These are phyloP conservation scores for Leishmania amazonensis DNA, from an alignment of 208 protist genomes.

Conservation along the genomic window DNA sequence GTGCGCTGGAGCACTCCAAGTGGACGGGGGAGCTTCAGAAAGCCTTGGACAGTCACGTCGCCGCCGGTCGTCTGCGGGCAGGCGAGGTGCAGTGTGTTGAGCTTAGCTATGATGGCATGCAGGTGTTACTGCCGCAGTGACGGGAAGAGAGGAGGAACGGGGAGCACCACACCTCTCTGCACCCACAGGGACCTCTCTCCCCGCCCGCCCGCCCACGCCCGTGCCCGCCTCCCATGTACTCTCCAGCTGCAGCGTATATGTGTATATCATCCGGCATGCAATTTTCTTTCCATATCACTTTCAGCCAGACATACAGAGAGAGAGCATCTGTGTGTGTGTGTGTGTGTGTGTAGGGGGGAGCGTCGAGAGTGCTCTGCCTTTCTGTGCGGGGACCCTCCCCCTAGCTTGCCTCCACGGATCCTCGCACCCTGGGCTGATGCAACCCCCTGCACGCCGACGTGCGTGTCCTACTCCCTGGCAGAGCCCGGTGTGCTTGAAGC, in stretches of 20 bases:
- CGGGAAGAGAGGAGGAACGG: not conserved
- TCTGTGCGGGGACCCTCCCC: not conserved
- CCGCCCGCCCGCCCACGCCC: not conserved
- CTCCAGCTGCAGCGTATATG: not conserved
- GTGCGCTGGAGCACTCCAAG: slow-evolving; percentile 56
- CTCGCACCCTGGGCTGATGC: not conserved
- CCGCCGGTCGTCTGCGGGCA: slow-evolving; percentile 24
- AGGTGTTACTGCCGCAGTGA: slow-evolving; percentile 51
- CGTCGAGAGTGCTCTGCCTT: not conserved
- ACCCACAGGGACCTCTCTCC: not conserved
- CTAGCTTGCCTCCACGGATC: not conserved
- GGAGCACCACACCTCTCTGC: not conserved
- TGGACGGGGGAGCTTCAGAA: slow-evolving; percentile 38
- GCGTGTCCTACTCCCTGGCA: not conserved
- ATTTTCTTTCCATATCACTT: not conserved
- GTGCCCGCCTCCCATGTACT: not conserved
- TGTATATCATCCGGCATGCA: not conserved
- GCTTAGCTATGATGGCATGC: slow-evolving; percentile 75
- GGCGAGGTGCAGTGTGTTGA: slow-evolving; percentile 54
- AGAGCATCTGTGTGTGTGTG: not conserved
- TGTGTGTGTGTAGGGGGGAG: not conserved
- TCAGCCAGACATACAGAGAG: not conserved
- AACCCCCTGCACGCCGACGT: not conserved
- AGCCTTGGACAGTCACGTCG: slow-evolving; percentile 32
- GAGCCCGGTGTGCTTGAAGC: not conserved